These are phyloP conservation scores for Lepraria neglecta DNA, from an alignment of 495 filamentous ascomycete genomes.

Conservation along the genomic window DNA sequence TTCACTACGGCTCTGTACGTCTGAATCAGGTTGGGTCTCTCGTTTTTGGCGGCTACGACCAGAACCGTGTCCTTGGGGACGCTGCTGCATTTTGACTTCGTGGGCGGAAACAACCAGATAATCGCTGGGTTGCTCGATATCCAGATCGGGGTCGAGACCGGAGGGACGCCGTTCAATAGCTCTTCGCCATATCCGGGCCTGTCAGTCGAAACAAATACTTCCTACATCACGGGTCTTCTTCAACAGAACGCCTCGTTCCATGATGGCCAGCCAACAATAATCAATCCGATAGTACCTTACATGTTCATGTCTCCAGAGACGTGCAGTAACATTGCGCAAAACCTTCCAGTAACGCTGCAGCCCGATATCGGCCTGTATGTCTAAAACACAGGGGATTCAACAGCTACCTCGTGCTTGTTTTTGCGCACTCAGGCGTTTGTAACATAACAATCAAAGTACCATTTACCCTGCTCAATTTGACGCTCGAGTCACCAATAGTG, in stretches of 20 bases:
- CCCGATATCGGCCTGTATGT: constrained; percentile 39
- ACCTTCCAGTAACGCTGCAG: constrained; percentile 43
- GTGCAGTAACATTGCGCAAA: constrained; percentile 43
- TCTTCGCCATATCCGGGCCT: no score
- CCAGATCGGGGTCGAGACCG: constrained; percentile 37
- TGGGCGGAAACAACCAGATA: constrained; percentile 11
- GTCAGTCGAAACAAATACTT: not conserved
- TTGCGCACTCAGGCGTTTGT: constrained; percentile 25
- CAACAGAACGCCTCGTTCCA: constrained; percentile 31
- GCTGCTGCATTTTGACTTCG: constrained; percentile 16
- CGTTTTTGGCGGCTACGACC: constrained; percentile 48
- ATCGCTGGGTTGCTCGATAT: constrained; percentile 38
- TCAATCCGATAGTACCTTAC: constrained; percentile 41
- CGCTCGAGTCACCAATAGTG: constrained; percentile 45
- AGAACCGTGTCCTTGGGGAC: constrained; percentile 36
- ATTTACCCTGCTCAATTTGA: constrained; percentile 49
- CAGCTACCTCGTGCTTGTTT: constrained; percentile 45
- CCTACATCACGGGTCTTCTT: constrained; percentile 34
- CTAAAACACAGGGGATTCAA: constrained; percentile 36
- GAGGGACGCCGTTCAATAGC: constrained; percentile 37
- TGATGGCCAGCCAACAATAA: constrained; percentile 20
- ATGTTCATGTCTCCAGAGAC: constrained; percentile 44
- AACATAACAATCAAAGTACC: constrained; percentile 48
- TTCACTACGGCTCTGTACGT: constrained; percentile 48
- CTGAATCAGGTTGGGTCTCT: constrained; percentile 39